A percentile compares a stretch with the other conserved stretches of the same genome.
These are phyloP conservation scores for Penicillium macrosclerotiorum DNA, from an alignment of 495 filamentous ascomycete species.

Conservation along the genomic window DNA sequence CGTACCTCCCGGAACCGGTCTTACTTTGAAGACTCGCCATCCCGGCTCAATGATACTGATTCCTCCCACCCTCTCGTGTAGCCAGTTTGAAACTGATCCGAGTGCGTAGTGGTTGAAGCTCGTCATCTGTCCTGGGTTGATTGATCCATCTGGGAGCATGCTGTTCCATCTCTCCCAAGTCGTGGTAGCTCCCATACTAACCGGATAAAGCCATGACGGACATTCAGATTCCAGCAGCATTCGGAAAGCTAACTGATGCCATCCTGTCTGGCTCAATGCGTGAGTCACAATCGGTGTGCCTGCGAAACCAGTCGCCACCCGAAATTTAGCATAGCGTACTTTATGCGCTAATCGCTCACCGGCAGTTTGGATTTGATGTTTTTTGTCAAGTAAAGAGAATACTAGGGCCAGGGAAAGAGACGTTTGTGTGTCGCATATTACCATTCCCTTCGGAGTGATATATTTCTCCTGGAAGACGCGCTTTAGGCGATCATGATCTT, in stretches of 20 bases:
- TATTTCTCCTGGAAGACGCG: constrained; percentile 42
- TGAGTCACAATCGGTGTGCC: constrained; percentile 51
- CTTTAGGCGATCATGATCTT: constrained; percentile 24
- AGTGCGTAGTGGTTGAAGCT: constrained; percentile 56
- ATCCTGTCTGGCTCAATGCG: constrained; percentile 37
- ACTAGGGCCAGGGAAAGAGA: constrained; percentile 43
- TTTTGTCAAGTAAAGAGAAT: constrained; percentile 39
- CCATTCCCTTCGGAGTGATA: constrained; percentile 36
- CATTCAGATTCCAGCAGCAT: constrained; percentile 41
- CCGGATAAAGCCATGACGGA: constrained; percentile 53
- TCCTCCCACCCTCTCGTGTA: constrained; percentile 28
- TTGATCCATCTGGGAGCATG: constrained; percentile 48
- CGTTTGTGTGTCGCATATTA: constrained; percentile 50
- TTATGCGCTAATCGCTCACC: constrained; percentile 25
- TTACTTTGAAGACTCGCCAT: constrained; percentile 5
- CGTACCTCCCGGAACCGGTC: constrained; percentile 5
- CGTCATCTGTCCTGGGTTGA: constrained; percentile 56
- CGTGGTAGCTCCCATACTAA: constrained; percentile 52
- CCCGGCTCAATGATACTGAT: constrained; percentile 14
- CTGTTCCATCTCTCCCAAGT: constrained; percentile 60
- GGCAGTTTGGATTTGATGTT: constrained; percentile 31
- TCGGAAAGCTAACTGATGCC: constrained; percentile 31
- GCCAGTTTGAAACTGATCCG: constrained; percentile 38
- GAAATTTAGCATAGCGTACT: constrained; percentile 37
- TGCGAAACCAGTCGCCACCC: constrained; percentile 54